phyloP scores from a whole-genome alignment of 2,329 filamentous ascomycete genomes.

The Teratosphaeria zuluensis region DNA sequence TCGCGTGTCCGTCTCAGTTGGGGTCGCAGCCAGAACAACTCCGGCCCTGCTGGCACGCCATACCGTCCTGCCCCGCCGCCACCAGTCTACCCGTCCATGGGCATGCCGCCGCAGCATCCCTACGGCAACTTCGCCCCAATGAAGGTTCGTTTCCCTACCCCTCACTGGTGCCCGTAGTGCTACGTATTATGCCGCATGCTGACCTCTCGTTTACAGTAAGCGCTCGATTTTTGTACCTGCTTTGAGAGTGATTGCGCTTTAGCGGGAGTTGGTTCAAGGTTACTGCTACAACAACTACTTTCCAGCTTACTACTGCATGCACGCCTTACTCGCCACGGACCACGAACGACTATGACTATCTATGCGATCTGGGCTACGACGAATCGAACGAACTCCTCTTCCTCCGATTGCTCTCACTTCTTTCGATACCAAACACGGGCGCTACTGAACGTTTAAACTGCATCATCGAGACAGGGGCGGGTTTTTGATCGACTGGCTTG shows the following conservation, averaged over 20 bases:
- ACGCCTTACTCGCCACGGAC: background rate
- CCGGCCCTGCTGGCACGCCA: slow-evolving; percentile 85
- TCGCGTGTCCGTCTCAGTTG: slow-evolving; percentile 94
- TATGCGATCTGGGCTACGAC: background rate
- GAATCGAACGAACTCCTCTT: background rate
- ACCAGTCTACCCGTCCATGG: slow-evolving; percentile 58
- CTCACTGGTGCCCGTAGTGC: background rate
- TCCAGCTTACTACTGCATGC: slow-evolving; percentile 1
- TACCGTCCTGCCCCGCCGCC: slow-evolving; percentile 87
- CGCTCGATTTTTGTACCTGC: slow-evolving; percentile 27
- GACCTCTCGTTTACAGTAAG: slow-evolving; percentile 18
- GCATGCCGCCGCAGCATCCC: slow-evolving; percentile 52
- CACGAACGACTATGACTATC: background rate
- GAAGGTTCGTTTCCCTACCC: slow-evolving; percentile 42
- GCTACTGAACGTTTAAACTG: background rate
- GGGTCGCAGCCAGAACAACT: slow-evolving; percentile 99
- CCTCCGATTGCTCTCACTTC: background rate
- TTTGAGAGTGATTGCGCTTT: slow-evolving; percentile 32
- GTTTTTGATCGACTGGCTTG: background rate
- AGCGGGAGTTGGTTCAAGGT: slow-evolving; percentile 29
- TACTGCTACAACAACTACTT: slow-evolving; percentile 5
- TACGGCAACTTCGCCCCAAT: slow-evolving; percentile 58
- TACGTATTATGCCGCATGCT: slow-evolving; percentile 2
- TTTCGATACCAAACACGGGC: background rate
- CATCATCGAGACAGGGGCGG: background rate